Evolutionary conservation across 805 yeast genomes (phyloP).

Genomic region (Saturnispora galanensis): DNA sequence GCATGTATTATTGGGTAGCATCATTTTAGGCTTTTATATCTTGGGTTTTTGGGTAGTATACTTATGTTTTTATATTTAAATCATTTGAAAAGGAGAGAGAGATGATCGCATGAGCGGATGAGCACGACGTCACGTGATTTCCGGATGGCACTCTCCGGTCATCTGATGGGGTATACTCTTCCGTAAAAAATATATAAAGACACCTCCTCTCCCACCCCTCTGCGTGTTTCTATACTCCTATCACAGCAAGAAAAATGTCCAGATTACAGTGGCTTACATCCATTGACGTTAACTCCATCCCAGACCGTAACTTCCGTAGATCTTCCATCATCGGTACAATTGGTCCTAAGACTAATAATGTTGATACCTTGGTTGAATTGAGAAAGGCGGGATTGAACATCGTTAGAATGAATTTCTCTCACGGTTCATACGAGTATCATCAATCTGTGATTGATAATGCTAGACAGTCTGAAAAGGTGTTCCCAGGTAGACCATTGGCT

Average conservation of each 20-base stretch:
- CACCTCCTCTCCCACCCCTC: too few relatives aligned
- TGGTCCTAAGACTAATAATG: slow-evolving; percentile 95
- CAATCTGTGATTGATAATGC: slow-evolving; percentile 95
- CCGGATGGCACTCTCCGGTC: too few relatives aligned
- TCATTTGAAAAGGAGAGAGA: neutral
- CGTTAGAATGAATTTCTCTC: slow-evolving; percentile 98
- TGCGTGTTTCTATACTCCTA: too few relatives aligned
- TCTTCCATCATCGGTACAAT: slow-evolving; percentile 97
- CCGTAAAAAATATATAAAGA: too few relatives aligned
- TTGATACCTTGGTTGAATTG: slow-evolving; percentile 72
- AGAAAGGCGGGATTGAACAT: slow-evolving; percentile 97
- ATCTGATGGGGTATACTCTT: too few relatives aligned
- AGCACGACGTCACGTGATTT: too few relatives aligned
- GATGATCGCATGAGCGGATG: neutral
- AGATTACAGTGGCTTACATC: slow-evolving; percentile 75
- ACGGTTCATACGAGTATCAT: slow-evolving; percentile 97
- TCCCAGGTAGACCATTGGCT: slow-evolving; percentile 94
- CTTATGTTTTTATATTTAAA: too few relatives aligned
- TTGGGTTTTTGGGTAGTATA: neutral
- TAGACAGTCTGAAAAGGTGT: slow-evolving; percentile 82
- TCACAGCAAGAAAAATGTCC: slow-evolving; percentile 19
- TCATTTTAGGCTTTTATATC: neutral
- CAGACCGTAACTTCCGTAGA: slow-evolving; percentile 77
- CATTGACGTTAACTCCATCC: slow-evolving; percentile 63
- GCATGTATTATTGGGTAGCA: neutral